Base-by-base conservation (phyloP, 2,329 filamentous ascomycete genomes). In the Aspergillus sp. region DNA sequence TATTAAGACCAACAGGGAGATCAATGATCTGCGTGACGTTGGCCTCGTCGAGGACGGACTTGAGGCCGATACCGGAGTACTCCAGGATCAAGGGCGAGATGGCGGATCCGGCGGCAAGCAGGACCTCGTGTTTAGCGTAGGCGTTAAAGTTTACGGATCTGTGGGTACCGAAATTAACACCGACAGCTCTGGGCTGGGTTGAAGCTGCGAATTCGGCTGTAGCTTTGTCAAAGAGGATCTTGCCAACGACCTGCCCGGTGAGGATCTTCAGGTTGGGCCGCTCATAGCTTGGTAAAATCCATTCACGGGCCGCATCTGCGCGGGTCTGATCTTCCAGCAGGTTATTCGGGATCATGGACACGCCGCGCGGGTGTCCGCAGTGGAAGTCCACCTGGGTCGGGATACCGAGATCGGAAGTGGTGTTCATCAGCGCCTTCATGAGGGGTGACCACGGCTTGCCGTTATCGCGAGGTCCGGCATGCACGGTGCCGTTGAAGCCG, bases 281-380 rank as follows among this genome's bases (percentile, higher is more conserved):
- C 27, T 62, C 33, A 49, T 66, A 66, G 57, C 65, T 65, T 2
- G 68, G 68, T 14, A 68, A 54, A 6, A 70, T 64, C 65, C 64
- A 71, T 31, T 65, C 62, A 3, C 68, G 66, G n/a, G 63, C 68
- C 35, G 68, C 63, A 52, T 71, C 69, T 2, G 67, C 59, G 9
- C 69, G 68, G 33, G 55, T 59, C 40, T 70, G 68, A 31, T 66
- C 48, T 19, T 66, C 61, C n/a, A 64, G 47, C 9, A 71, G 21
- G 35, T 56, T 59, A 52, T 72, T 72, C 2, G 40, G 58, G 31
- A 72, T 56, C 68, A 72, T 71, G 8, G 69, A 72, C 15, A 70
- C 66, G 41, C 69, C 68, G 12, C 60, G 67, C 17, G 69, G 69
- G 25, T 65, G 44, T 14, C 68, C 69, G 21, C 69, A 72, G 46